Conservation (phyloP, 331 rosid genomes). For the Acacia concinna region DNA sequence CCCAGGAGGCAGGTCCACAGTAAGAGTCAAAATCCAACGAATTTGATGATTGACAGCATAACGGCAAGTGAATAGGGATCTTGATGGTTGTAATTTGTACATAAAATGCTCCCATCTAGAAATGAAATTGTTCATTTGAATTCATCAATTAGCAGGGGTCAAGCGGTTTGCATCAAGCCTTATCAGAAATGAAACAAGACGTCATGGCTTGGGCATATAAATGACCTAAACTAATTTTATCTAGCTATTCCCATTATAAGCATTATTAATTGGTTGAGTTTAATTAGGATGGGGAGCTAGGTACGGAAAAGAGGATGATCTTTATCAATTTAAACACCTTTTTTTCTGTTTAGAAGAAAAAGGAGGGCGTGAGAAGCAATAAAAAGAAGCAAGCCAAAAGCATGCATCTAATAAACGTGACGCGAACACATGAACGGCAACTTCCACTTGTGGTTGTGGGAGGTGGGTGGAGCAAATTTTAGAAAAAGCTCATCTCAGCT, state of each 20-base stretch:
- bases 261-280: slow-evolving; percentile 12
- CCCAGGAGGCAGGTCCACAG: not conserved
- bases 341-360: not conserved
- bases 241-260: not conserved
- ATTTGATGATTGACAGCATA: not conserved
- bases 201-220: not conserved
- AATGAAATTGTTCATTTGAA: not conserved
- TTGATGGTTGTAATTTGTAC: not conserved
- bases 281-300: not conserved
- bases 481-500: slow-evolving; percentile 19
- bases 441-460: not conserved
- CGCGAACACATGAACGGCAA: slow-evolving; percentile 20
- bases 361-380: not conserved
- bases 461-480: slow-evolving; percentile 18
- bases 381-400: slow-evolving; percentile 7
- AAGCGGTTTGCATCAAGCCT: not conserved
- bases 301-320: not conserved
- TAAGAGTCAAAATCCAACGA: not conserved
- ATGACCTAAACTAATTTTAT: not conserved
- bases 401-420: slow-evolving; percentile 21
- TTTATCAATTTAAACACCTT: not conserved
- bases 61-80: not conserved
- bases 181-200: not conserved
- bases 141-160: not conserved
- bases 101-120: not conserved